These are phyloP conservation scores for Termitomyces sp. DNA, from an alignment of 768 basidiomycete species.

Conservation along the genomic window DNA sequence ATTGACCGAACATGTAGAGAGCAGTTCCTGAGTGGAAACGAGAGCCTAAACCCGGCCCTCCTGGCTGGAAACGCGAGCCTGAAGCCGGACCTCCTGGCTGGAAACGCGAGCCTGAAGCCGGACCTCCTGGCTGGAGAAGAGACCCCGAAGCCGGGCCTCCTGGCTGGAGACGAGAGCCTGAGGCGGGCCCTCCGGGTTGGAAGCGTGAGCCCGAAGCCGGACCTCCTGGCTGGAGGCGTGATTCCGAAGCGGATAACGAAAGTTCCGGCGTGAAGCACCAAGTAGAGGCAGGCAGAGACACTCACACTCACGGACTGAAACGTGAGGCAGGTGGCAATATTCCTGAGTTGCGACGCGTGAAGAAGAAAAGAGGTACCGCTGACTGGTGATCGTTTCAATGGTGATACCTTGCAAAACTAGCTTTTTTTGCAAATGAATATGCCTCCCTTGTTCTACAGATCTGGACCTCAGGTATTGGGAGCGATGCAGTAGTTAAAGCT, in stretches of 20 bases:
- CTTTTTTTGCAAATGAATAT: neutral
- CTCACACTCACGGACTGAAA: slow-evolving; percentile 7
- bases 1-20: neutral
- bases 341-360: neutral
- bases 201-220: slow-evolving; percentile 8
- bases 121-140: slow-evolving; percentile 5
- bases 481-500: neutral
- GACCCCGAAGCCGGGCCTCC: slow-evolving; percentile 3
- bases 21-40: neutral
- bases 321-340: slow-evolving; percentile 4
- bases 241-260: slow-evolving; percentile 1
- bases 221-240: slow-evolving; percentile 13
- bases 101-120: slow-evolving; percentile 10
- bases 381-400: slow-evolving; percentile 1
- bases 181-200: slow-evolving; percentile 7
- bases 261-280: slow-evolving; percentile 4
- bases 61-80: slow-evolving; percentile 13
- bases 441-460: neutral
- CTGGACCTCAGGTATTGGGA: slow-evolving; percentile 4
- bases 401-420: neutral
- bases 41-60: slow-evolving; percentile 3
- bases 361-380: slow-evolving; percentile 3
- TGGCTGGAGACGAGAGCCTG: neutral
- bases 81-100: slow-evolving; percentile 9
- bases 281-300: slow-evolving; percentile 1